These are phyloP conservation scores for Rehmannia glutinosa DNA, from an alignment of 257 asterid genomes.

Conservation along the genomic window DNA sequence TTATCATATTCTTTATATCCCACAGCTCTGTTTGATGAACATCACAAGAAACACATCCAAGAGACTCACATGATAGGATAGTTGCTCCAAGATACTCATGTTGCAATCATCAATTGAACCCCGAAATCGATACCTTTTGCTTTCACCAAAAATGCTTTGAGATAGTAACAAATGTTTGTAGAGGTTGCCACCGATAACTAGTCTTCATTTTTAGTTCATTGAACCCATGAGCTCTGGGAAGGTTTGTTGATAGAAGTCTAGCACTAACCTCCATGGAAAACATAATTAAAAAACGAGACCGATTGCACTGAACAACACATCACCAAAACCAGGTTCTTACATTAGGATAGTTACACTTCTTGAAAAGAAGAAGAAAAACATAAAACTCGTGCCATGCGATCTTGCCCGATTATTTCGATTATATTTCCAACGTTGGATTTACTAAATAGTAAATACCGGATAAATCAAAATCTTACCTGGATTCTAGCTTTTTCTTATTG, in stretches of 20 bases:
- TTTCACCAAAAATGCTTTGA: conserved; percentile 66
- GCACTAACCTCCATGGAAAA: conserved; percentile 69
- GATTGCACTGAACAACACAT: conserved; percentile 59
- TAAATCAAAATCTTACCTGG: too few relatives aligned
- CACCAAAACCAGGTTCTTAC: too few relatives aligned
- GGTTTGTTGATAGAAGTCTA: conserved; percentile 57
- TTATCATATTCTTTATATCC: too few relatives aligned
- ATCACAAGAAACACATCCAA: too few relatives aligned
- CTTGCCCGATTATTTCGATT: too few relatives aligned
- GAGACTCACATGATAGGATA: conserved; percentile 54
- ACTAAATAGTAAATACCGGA: too few relatives aligned
- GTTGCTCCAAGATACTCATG: conserved; percentile 44
- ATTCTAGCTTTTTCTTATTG: too few relatives aligned
- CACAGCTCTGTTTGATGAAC: too few relatives aligned
- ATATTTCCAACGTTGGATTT: too few relatives aligned
- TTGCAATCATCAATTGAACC: conserved; percentile 69
- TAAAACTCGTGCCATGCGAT: too few relatives aligned
- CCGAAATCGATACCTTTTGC: conserved; percentile 78
- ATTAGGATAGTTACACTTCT: too few relatives aligned
- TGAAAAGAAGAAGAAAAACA: neutral
- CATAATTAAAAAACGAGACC: conserved; percentile 56
- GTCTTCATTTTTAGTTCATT: conserved; percentile 64
- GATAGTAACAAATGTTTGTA: conserved; percentile 74
- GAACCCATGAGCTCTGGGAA: conserved; percentile 64
- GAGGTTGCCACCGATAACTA: conserved; percentile 80